Conservation (phyloP, 2,329 filamentous ascomycete species). For the Zelopaecilomyces penicillatus region DNA sequence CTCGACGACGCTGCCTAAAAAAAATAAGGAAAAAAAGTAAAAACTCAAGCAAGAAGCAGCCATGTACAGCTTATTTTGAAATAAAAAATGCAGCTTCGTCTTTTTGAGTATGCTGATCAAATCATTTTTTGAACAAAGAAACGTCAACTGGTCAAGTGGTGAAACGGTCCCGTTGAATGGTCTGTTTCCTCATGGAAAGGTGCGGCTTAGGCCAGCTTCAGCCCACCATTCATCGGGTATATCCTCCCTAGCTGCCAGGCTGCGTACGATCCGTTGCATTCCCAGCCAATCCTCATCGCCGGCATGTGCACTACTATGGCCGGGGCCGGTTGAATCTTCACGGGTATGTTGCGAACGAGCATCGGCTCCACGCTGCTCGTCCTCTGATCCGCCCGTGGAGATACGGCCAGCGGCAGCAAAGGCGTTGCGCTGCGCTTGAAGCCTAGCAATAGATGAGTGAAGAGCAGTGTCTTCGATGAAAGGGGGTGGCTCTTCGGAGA, state of each 20-base stretch:
- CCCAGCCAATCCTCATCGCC: conserved; percentile 41
- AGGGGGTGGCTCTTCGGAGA: too few relatives aligned
- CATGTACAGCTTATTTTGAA: too few relatives aligned
- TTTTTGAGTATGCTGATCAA: too few relatives aligned
- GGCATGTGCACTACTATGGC: not conserved
- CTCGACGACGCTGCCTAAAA: too few relatives aligned
- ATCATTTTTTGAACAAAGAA: too few relatives aligned
- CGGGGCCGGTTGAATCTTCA: conserved; percentile 3
- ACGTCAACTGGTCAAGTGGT: too few relatives aligned
- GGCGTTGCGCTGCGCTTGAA: conserved; percentile 6
- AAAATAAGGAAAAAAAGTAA: too few relatives aligned
- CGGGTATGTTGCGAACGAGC: conserved; percentile 1
- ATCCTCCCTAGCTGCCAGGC: conserved; percentile 61
- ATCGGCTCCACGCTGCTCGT: conserved; percentile 9
- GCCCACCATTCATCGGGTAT: conserved; percentile 81
- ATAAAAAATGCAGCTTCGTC: too few relatives aligned
- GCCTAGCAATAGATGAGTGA: too few relatives aligned
- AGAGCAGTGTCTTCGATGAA: too few relatives aligned
- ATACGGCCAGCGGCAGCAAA: conserved; percentile 17
- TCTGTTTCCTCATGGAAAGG: conserved; percentile 28
- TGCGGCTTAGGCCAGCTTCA: conserved; percentile 57
- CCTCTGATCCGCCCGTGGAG: conserved; percentile 19
- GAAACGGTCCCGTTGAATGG: too few relatives aligned
- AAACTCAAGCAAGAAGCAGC: too few relatives aligned
- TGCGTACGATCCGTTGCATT: conserved; percentile 65